phyloP scores from a whole-genome alignment of 2,329 filamentous ascomycete species.

The Xylaria sp. region DNA sequence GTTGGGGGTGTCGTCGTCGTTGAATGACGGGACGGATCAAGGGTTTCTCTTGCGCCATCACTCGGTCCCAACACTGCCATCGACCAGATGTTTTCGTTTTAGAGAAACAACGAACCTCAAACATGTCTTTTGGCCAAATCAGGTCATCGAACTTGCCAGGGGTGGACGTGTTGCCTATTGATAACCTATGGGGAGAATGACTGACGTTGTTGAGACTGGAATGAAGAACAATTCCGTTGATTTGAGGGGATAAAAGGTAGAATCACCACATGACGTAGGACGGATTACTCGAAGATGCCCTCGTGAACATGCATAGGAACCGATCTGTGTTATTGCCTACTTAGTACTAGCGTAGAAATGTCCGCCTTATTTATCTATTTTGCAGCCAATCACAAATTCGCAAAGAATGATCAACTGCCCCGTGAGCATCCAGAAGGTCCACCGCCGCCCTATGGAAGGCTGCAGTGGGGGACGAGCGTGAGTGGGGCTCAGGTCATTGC shows the following conservation, averaged over 20 bases:
- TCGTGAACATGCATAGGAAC: too few relatives aligned
- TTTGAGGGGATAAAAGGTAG: background rate
- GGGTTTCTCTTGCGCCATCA: background rate
- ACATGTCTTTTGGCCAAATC: background rate
- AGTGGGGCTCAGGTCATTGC: too few relatives aligned
- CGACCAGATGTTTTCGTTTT: background rate
- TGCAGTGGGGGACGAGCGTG: too few relatives aligned
- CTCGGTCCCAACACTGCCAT: background rate
- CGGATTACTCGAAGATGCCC: background rate
- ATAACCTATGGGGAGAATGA: background rate
- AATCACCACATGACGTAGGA: background rate
- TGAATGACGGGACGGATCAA: background rate
- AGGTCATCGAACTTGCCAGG: background rate
- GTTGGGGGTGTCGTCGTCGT: background rate
- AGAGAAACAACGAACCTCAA: background rate
- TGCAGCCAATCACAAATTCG: too few relatives aligned
- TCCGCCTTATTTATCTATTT: background rate
- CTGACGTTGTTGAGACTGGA: background rate
- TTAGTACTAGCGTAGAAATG: background rate
- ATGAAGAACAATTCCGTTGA: background rate
- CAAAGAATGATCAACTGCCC: too few relatives aligned
- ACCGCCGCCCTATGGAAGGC: too few relatives aligned
- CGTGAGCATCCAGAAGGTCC: too few relatives aligned
- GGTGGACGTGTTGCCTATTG: background rate
- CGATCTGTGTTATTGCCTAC: background rate